Percentiles rank a stretch among this genome's conserved stretches.
phyloP scores from a whole-genome alignment of 768 basidiomycete species.

The Pisolithus tinctorius region DNA sequence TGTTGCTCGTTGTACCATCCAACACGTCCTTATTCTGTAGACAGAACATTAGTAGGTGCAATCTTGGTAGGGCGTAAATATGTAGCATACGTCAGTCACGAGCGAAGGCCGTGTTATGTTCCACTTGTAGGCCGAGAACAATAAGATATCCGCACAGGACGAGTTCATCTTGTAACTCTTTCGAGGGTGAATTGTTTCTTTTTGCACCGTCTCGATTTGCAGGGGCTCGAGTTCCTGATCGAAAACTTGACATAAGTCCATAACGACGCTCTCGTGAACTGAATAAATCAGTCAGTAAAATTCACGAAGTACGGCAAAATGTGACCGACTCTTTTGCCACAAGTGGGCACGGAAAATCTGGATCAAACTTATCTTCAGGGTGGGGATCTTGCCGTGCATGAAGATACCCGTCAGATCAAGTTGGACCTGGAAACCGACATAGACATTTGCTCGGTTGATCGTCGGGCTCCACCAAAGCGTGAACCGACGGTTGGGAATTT shows the following conservation, averaged over 20 bases:
- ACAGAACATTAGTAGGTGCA: slow-evolving; percentile 7
- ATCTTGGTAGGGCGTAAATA: background rate
- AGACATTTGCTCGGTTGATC: slow-evolving; percentile 98
- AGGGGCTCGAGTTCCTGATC: slow-evolving; percentile 98
- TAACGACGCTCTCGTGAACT: slow-evolving; percentile 90
- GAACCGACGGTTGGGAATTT: slow-evolving; percentile 98
- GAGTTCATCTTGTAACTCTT: slow-evolving; percentile 99
- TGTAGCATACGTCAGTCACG: slow-evolving; percentile 72
- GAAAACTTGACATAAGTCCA: slow-evolving; percentile 98
- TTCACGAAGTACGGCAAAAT: slow-evolving; percentile 7
- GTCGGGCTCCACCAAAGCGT: slow-evolving; percentile 99
- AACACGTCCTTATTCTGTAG: slow-evolving; percentile 83
- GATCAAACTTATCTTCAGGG: slow-evolving; percentile 96
- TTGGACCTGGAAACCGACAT: slow-evolving; percentile 99
- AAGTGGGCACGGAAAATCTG: slow-evolving; percentile 99
- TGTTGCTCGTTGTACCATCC: slow-evolving; percentile 97
- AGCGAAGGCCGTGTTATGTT: slow-evolving; percentile 95
- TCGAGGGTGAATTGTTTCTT: slow-evolving; percentile 98
- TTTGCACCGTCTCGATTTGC: slow-evolving; percentile 98
- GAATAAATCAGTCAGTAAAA: slow-evolving; percentile 11
- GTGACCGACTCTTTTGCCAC: slow-evolving; percentile 94
- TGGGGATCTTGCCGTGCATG: slow-evolving; percentile 98
- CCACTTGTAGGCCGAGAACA: slow-evolving; percentile 98
- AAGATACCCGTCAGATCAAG: slow-evolving; percentile 96
- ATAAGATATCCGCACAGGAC: slow-evolving; percentile 95